These are phyloP conservation scores for Jatropha podagrica DNA, from an alignment of 441 rosid genomes.

Conservation along the genomic window DNA sequence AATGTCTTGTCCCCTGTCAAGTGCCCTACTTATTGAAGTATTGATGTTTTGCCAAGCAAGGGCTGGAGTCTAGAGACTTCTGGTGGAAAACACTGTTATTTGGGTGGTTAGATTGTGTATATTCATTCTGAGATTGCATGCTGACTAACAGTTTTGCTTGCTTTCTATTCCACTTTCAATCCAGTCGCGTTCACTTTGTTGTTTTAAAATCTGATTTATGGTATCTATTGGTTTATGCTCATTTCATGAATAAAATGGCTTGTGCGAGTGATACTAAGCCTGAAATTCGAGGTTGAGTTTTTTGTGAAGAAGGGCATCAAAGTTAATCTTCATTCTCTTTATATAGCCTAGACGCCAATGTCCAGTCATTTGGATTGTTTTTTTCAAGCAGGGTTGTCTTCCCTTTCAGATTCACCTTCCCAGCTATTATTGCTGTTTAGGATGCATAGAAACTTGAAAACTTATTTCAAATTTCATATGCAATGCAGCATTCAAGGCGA, in stretches of 20 bases:
- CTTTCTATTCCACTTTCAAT: not conserved
- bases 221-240: not conserved
- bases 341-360: not conserved
- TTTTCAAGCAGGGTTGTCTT: not conserved
- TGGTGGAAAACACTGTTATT: not conserved
- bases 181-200: not conserved
- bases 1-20: not conserved
- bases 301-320: not conserved
- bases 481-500: constrained; percentile 76
- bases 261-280: not conserved
- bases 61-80: not conserved
- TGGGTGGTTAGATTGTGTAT: not conserved
- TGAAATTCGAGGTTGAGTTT: not conserved
- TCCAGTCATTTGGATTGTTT: not conserved
- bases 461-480: constrained; percentile 15
- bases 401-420: not conserved
- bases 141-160: not conserved
- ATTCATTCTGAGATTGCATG: not conserved
- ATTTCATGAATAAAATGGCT: not conserved
- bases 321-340: not conserved
- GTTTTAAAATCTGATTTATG: not conserved
- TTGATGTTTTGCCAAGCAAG: not conserved
- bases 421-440: not conserved
- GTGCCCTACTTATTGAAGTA: not conserved
- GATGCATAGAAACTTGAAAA: constrained; percentile 11